A percentile compares a stretch with the other conserved stretches of the same genome.
Conservation (phyloP, 768 basidiomycete genomes). For the Auricularia cornea region DNA sequence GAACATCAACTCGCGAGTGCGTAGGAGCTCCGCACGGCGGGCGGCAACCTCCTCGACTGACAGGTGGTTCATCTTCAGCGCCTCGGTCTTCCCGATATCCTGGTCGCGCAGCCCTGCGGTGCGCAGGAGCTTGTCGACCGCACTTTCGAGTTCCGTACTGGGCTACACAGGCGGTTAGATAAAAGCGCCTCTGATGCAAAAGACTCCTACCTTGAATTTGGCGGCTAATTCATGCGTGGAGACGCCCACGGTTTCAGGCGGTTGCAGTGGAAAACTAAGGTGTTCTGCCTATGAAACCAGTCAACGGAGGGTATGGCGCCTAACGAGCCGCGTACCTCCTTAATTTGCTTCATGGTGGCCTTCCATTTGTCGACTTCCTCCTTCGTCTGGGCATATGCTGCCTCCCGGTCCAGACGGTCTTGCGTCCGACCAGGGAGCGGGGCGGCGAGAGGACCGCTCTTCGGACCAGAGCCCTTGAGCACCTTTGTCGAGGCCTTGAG, state of each 20-base stretch:
- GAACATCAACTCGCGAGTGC: conserved; percentile 90
- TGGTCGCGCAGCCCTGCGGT: conserved; percentile 76
- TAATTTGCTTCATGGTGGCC: conserved; percentile 83
- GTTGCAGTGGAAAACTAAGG: conserved; percentile 79
- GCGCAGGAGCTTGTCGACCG: conserved; percentile 73
- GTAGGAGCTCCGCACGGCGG: conserved; percentile 71
- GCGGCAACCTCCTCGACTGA: conserved; percentile 79
- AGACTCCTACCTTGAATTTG: conserved; percentile 64
- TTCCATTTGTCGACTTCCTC: conserved; percentile 92
- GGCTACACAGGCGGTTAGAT: conserved; percentile 39
- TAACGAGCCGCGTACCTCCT: conserved; percentile 47
- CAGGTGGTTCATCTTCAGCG: conserved; percentile 75
- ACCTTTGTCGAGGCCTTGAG: conserved; percentile 65
- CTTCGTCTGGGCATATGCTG: conserved; percentile 90
- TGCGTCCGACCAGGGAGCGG: conserved; percentile 82
- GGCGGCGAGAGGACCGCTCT: conserved; percentile 59
- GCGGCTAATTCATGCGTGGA: conserved; percentile 72
- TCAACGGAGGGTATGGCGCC: background rate
- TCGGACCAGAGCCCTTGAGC: conserved; percentile 43
- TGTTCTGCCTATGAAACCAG: conserved; percentile 61
- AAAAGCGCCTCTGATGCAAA: background rate
- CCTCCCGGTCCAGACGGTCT: conserved; percentile 85
- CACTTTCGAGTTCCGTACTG: conserved; percentile 73
- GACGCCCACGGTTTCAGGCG: conserved; percentile 39
- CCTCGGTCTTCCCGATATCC: conserved; percentile 70